phyloP scores from a whole-genome alignment of 2,329 filamentous ascomycete genomes.

The Talaromyces sp. region DNA sequence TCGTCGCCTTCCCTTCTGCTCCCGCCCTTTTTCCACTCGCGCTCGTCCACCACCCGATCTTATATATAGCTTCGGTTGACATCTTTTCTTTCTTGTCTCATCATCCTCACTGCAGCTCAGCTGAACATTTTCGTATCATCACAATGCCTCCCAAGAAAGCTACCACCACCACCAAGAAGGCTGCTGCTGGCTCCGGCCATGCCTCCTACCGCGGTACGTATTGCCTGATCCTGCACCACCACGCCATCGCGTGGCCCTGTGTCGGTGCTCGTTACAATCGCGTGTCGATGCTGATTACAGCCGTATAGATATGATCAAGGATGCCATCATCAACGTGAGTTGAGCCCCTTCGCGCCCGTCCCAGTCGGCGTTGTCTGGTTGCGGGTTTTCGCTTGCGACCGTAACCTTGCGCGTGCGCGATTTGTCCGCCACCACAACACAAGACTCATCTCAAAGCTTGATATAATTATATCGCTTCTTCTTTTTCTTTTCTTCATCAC shows the following conservation, averaged over 20 bases:
- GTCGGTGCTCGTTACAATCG: slow-evolving; percentile 41
- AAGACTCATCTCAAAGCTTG: neutral
- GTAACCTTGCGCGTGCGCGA: slow-evolving; percentile 15
- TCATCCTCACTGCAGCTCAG: neutral
- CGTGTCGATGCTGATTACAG: slow-evolving; percentile 49
- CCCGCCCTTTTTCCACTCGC: slow-evolving; percentile 24
- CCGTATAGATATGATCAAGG: slow-evolving; percentile 64
- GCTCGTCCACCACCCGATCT: slow-evolving; percentile 2
- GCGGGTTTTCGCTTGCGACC: slow-evolving; percentile 13
- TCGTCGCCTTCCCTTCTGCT: slow-evolving; percentile 31
- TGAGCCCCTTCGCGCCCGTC: slow-evolving; percentile 43
- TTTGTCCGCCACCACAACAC: slow-evolving; percentile 17
- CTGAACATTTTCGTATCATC: slow-evolving; percentile 15
- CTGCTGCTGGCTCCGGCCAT: slow-evolving; percentile 47
- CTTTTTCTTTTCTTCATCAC: neutral
- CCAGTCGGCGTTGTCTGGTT: neutral
- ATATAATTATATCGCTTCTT: too few relatives aligned
- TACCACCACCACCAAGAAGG: slow-evolving; percentile 52
- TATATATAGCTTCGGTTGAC: slow-evolving; percentile 5
- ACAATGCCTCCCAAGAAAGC: slow-evolving; percentile 64
- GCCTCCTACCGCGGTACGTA: slow-evolving; percentile 62
- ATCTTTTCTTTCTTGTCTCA: slow-evolving; percentile 9
- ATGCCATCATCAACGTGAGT: slow-evolving; percentile 66
- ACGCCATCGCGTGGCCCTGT: slow-evolving; percentile 41
- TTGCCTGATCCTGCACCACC: slow-evolving; percentile 38